Evolutionary conservation across 2,329 filamentous ascomycete species (phyloP), one percentile per base, ranked within the genome.

Genomic region (Ophiostoma triangulosporum): DNA sequence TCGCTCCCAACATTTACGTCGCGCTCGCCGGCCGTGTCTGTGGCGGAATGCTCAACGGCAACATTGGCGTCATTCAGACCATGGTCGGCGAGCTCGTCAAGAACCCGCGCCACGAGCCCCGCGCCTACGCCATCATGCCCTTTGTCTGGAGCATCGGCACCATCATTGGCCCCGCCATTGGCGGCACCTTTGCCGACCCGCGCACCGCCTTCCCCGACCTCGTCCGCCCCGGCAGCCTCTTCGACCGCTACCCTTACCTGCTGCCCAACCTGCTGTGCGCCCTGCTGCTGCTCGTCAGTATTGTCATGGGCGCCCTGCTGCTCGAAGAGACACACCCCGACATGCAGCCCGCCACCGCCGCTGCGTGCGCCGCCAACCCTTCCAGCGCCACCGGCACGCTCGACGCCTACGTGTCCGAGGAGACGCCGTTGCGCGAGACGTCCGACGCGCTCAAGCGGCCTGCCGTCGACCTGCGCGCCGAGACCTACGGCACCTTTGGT

Each of bases 91-190:
- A 96, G 67, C 68, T 95, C 54, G 86, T 94, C 51, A 86, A 77
- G 32, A 86, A 84, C 55, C 88, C 86, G 14, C 85, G 90, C 62
- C 87, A 94, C 68, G 88, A 95, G 69, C 88, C 88, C 55, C 81
- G 84, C 57, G 90, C 90, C 27, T 95, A 90, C 66, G 82, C 88
- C 2, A 80, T 95, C 45, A 95, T 96, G 88, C 90, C 90, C 0
- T 95, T 95, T 63, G 85, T 95, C 7, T 96, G 90, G 89, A 84
- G 79, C 48, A 83, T 95, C 51, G 90, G 90, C 24, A 94, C 88
- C 9, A 95, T 95, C 58, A 75, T 95, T 52, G 90, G 90, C 0
- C 86, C 90, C 57, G 86, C 85, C 6, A 88, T 96, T 59, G 91
- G 91, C 56, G 91, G 91, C 32, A 80, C 84, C 53, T 88, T 95